Evolutionary conservation across 139 green algal genomes (phyloP), one percentile per base, ranked within the genome.

Genomic region (Eudorina sp.): DNA sequence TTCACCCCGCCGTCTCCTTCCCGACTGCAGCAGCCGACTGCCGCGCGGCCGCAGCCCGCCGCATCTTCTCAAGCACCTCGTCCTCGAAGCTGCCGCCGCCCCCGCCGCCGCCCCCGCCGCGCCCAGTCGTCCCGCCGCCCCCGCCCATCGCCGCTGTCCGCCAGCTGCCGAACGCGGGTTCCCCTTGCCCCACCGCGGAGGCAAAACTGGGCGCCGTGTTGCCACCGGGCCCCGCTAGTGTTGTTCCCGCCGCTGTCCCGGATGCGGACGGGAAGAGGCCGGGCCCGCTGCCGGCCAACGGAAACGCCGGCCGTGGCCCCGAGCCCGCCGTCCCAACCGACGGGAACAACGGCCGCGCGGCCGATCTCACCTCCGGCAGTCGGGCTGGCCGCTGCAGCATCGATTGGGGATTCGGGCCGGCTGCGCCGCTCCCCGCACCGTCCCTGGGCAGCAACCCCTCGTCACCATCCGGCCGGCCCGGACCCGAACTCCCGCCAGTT

Each of bases 301-400:
- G 64, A 53, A 70, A 79, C 31, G 45, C 46, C 2, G 82, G 31
- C 14, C 62, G 31, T 45, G 58, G 31, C 0, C 36, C 34, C 51
- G 31, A 13, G 5, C 55, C 66, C 46, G 66, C 62, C 23, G 27
- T 34, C 19, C 21, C 19, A 5, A 41, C 72, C 21, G 72, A 34
- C 46, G 74, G 64, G 38, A 88, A 88, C 27, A 88, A 48, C n/a
- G 82, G 82, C 64, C 46, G 45, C 8, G 58, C 66, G 9, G 53
- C 18, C 46, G 66, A 29, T 34, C 45, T 5, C 34, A 40, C 0
- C 9, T 88, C 82, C 46, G 46, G 64, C 31, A 79, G 64, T 45
- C 64, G n/a, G 18, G 64, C 62, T 23, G 80, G 80, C 60, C 62
- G 80, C 80, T 86, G 80, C 80, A 86, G 62, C 62, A 77, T 29